Evolutionary conservation across 768 basidiomycete species (phyloP).

Genomic region (Psilocybe subaeruginosa): DNA sequence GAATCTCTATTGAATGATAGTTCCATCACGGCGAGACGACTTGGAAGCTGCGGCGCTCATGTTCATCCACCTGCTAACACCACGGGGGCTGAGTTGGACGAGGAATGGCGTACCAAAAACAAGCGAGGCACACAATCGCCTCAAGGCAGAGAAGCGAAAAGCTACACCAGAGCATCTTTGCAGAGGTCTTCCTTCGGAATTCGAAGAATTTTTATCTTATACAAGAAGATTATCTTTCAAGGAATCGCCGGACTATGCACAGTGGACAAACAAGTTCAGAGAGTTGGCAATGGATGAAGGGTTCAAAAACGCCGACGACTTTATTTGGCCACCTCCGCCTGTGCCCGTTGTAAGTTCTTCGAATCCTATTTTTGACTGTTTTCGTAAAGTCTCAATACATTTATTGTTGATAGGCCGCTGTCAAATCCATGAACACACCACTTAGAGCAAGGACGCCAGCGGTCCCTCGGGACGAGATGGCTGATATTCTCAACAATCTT

Average conservation of each 20-base stretch:
- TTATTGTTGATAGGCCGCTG: conserved; percentile 5
- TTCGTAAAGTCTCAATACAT: not conserved
- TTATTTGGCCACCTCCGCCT: conserved; percentile 73
- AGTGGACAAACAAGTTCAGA: conserved; percentile 68
- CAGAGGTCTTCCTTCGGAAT: conserved; percentile 66
- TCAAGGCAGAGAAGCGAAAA: conserved; percentile 66
- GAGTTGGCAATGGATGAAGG: conserved; percentile 64
- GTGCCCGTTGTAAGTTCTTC: conserved; percentile 30
- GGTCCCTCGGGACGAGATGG: conserved; percentile 47
- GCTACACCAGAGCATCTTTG: conserved; percentile 71
- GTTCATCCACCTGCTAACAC: conserved; percentile 80
- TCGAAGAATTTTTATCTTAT: conserved; percentile 78
- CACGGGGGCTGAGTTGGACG: conserved; percentile 77
- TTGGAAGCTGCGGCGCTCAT: conserved; percentile 78
- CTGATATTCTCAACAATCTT: conserved; percentile 59
- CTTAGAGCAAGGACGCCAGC: conserved; percentile 38
- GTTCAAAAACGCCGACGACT: conserved; percentile 57
- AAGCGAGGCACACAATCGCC: conserved; percentile 58
- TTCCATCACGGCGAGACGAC: conserved; percentile 80
- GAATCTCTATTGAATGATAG: conserved; percentile 34
- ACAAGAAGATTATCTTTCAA: conserved; percentile 69
- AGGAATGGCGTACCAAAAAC: conserved; percentile 80
- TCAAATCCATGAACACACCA: conserved; percentile 39
- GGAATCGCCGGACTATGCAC: conserved; percentile 68
- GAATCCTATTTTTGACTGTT: not conserved